Evolutionary conservation across 2,329 filamentous ascomycete species (phyloP).

Genomic region (Diplocarpon mali): DNA sequence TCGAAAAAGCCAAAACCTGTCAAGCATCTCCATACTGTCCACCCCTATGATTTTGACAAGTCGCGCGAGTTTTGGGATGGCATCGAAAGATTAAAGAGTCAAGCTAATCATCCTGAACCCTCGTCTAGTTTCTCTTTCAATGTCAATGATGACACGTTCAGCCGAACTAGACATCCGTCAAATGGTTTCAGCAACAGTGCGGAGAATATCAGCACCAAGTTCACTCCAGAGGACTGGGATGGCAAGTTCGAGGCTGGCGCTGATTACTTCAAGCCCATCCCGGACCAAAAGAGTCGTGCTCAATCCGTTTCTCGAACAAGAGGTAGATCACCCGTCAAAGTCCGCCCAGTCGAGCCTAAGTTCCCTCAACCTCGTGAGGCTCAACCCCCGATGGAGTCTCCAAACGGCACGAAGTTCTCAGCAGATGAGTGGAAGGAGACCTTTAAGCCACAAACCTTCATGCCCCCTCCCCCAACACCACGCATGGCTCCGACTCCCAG

Average conservation of each 20-base stretch:
- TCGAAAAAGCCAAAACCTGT: slow-evolving; percentile 13
- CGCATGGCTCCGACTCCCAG: slow-evolving; percentile 7
- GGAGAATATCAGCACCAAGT: slow-evolving; percentile 52
- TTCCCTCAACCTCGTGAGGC: slow-evolving; percentile 10
- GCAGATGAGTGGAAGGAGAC: slow-evolving; percentile 23
- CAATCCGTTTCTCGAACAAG: slow-evolving; percentile 22
- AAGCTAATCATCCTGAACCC: slow-evolving; percentile 28
- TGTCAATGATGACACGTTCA: slow-evolving; percentile 33
- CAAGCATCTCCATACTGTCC: slow-evolving; percentile 11
- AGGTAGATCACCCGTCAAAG: slow-evolving; percentile 25
- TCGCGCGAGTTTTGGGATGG: slow-evolving; percentile 3
- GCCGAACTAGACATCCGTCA: slow-evolving; percentile 28
- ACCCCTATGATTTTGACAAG: slow-evolving; percentile 9
- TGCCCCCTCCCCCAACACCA: slow-evolving; percentile 14
- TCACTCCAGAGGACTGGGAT: slow-evolving; percentile 38
- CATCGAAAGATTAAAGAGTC: slow-evolving; percentile 1
- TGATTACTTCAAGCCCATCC: slow-evolving; percentile 22
- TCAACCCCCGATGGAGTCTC: slow-evolving; percentile 19
- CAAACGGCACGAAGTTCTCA: slow-evolving; percentile 24
- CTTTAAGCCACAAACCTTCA: slow-evolving; percentile 27
- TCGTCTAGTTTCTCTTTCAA: slow-evolving; percentile 41
- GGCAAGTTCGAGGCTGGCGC: slow-evolving; percentile 26
- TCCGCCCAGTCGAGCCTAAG: slow-evolving; percentile 15
- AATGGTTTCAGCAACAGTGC: slow-evolving; percentile 40
- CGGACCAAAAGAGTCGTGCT: slow-evolving; percentile 17